Percentiles rank a stretch among this genome's conserved stretches.
Conservation (phyloP, 257 asterid genomes). For the Leptodermis oblonga region DNA sequence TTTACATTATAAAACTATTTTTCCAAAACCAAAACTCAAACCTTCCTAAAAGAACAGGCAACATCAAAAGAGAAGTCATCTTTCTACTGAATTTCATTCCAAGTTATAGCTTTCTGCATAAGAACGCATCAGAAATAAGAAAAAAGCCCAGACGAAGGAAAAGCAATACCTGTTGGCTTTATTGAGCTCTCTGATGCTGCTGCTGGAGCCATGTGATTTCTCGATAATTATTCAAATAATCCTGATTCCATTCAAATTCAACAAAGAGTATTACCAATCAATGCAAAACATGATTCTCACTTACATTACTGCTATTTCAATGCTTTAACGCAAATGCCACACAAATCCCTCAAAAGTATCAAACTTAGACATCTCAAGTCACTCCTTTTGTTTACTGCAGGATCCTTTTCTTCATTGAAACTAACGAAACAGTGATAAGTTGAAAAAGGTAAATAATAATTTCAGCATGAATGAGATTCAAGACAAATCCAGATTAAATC, state of each 20-base stretch:
- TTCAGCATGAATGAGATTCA: slow-evolving; percentile 3
- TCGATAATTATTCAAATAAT: background rate
- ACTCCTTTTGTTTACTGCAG: background rate
- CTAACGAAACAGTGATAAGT: slow-evolving; percentile 1
- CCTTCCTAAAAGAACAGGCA: too few species aligned
- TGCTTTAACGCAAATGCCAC: too few species aligned
- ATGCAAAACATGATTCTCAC: background rate
- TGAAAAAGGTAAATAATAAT: background rate
- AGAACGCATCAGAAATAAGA: background rate
- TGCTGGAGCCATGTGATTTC: slow-evolving; percentile 24
- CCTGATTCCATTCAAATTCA: slow-evolving; percentile 14
- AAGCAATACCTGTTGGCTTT: slow-evolving; percentile 28
- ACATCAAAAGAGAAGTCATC: background rate
- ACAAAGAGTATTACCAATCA: background rate
- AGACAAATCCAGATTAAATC: background rate
- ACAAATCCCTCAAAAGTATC: background rate
- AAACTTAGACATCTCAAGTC: background rate
- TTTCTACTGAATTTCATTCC: background rate
- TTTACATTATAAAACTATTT: too few species aligned
- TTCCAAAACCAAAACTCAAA: too few species aligned
- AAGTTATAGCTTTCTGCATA: background rate
- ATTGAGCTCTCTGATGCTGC: slow-evolving; percentile 21
- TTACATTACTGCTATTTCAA: too few species aligned
- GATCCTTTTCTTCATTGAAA: background rate
- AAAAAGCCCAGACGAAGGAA: background rate